Base-by-base conservation (phyloP, 495 filamentous ascomycete species). In the Aspergillus indologenus region DNA sequence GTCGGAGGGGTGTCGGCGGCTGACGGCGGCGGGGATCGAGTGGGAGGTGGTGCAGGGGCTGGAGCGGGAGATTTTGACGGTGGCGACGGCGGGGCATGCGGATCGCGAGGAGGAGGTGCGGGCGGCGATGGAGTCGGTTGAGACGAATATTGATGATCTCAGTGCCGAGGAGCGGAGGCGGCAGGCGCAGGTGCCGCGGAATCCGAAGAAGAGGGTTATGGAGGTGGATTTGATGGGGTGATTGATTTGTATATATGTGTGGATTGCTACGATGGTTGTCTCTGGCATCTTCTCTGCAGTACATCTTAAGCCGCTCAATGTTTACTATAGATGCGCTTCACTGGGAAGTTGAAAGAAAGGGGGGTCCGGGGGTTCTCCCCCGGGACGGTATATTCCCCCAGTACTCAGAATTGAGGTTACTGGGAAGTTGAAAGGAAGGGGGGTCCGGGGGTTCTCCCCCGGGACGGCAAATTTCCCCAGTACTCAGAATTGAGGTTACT, bases 1-100 rank as follows among this genome's bases (percentile, higher is more conserved):
- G 52, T 96, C 95, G 58, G 82, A 85, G 63, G 91, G 91, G 40
- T 85, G 85, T 71, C 71, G 66, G 65, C 86, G 81, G 67, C 75
- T 98, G 56, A 80, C 84, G 57, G 80, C 81, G n/a, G 85, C 83
- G 5, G 90, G 91, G n/a, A 83, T 98, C 44, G 70, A 82, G 40
- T 88, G 89, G 61, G 73, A 88, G 21, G 79, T 86, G 65, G 81
- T 98, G 17, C 54, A 73, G 21, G 94, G 94, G 1, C 72, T 96
- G 23, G 92, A 96, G 67, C 78, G 82, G 58, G 87, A 94, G 64
- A 96, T 96, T 61, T 60, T 96, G 53, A 74, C 76, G 45, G 85
- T 94, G 57, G 92, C 94, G 4, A 88, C 83, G 45, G 90, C 89
- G 46, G 94, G 93, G 0, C 92, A 96, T 79, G 75, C 75, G 56